Evolutionary conservation across 768 basidiomycete species (phyloP).

Genomic region (Suillus alpinus): DNA sequence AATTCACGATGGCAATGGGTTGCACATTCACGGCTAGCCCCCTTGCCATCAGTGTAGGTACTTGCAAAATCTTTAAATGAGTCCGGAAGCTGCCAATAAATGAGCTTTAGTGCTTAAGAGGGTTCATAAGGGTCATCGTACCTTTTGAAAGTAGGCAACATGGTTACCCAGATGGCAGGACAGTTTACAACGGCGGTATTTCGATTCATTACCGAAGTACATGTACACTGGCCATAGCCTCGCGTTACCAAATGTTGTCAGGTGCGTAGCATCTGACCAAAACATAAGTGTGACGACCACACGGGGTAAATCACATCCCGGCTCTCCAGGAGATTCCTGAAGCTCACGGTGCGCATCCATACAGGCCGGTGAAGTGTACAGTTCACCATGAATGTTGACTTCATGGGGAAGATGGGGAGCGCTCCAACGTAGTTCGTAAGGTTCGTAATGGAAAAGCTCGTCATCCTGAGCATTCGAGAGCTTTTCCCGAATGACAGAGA

Average conservation of each 20-base stretch:
- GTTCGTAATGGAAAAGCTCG: constrained; percentile 24
- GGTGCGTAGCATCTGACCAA: constrained; percentile 26
- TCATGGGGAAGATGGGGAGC: constrained; percentile 7
- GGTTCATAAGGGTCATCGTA: no score
- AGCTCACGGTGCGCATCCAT: constrained; percentile 9
- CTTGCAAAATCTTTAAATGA: constrained; percentile 6
- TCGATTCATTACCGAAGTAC: constrained; percentile 18
- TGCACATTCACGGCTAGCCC: background rate
- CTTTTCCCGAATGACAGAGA: constrained; percentile 12
- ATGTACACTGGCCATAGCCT: constrained; percentile 19
- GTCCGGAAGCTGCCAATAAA: constrained; percentile 10
- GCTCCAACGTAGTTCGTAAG: constrained; percentile 26
- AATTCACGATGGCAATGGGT: constrained; percentile 15
- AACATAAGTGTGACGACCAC: constrained; percentile 19
- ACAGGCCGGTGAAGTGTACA: constrained; percentile 11
- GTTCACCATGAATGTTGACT: constrained; percentile 16
- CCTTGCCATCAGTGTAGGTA: background rate
- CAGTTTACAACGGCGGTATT: constrained; percentile 18
- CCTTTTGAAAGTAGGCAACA: constrained; percentile 10
- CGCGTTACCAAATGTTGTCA: constrained; percentile 16
- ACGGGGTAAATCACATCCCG: constrained; percentile 10
- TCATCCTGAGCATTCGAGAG: constrained; percentile 5
- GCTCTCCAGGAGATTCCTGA: constrained; percentile 12
- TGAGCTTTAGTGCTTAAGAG: no score
- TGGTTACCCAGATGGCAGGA: constrained; percentile 6